Conservation (phyloP, 768 basidiomycete genomes). For the Leccinum subtestaceum region DNA sequence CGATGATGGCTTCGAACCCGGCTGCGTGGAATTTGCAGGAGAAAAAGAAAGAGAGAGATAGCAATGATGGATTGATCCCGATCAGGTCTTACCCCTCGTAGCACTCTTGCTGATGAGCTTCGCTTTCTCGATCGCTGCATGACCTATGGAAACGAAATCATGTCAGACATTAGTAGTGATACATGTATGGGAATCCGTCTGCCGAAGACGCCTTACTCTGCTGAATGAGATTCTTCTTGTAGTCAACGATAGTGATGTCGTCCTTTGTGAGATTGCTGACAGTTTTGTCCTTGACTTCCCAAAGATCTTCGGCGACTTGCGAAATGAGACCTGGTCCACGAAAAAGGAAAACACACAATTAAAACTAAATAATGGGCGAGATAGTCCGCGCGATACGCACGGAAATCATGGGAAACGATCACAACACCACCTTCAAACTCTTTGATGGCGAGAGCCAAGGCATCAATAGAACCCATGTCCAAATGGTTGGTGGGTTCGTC, state of each 20-base stretch:
- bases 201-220: constrained; percentile 52
- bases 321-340: constrained; percentile 74
- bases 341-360: constrained; percentile 10
- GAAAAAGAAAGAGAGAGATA: not conserved
- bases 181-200: not conserved
- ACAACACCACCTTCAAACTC: constrained; percentile 97
- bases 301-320: constrained; percentile 97
- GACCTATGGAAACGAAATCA: constrained; percentile 45
- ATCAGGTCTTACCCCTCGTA: constrained; percentile 63
- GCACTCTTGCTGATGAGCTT: constrained; percentile 88
- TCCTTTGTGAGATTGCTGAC: constrained; percentile 89
- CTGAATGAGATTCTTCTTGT: constrained; percentile 84
- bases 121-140: constrained; percentile 87
- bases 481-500: constrained; percentile 97
- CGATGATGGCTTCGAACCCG: not conserved
- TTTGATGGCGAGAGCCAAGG: constrained; percentile 92
- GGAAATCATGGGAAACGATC: constrained; percentile 99
- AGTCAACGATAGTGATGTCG: constrained; percentile 89
- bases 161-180: not conserved
- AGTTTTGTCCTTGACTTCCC: constrained; percentile 96
- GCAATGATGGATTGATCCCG: not conserved
- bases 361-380: constrained; percentile 1
- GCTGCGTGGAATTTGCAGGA: not conserved
- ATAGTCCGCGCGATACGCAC: constrained; percentile 45
- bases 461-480: constrained; percentile 98